Base-by-base conservation (phyloP, 2,329 filamentous ascomycete species). In the Fusarium caatingaense region DNA sequence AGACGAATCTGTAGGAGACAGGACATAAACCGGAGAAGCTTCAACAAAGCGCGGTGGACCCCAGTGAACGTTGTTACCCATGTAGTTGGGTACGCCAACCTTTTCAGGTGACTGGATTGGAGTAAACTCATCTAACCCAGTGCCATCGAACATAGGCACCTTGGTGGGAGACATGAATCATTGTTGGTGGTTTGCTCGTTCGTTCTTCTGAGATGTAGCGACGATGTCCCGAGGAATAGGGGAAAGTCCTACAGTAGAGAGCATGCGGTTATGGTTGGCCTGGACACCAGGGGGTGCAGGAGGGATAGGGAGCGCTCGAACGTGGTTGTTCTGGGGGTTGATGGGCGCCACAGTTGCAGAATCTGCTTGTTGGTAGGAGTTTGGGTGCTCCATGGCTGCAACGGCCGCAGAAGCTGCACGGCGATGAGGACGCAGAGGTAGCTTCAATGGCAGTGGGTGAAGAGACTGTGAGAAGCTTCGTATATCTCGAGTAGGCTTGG, bases 401-500 rank as follows among this genome's bases (percentile, higher is more conserved):
- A 27, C 23, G 5, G 42, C 60, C 5, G 55, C 20, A 5, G 68
- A 70, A 6, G 37, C 40, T 2, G 34, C 45, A 12, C 56, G 56
- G 21, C 63, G 67, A 23, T 63, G 42, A n/a, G 68, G 68, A 12
- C 65, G 61, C 7, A 50, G 23, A 2, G 60, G 68, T 3, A 49
- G 58, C 0, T 32, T 23, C 4, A 62, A 57, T 6, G 58, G 58
- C 1, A 34, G n/a, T 3, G 46, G 42, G 5, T 45, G 47, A 3
- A 66, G 45, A 0, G 65, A 47, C 0, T 53, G 27, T 1, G 51
- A 55, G 13, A 49, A 57, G 20, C 62, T n/a, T 3, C 57, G 54
- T 1, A 51, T 9, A 16, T 56, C 48, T 4, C 70, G 56, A 15
- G 64, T 57, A 13, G 59, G 50, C 37, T 72, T 72, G 15, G 75